A percentile compares a stretch with the other conserved stretches of the same genome.
Evolutionary conservation across 805 yeast species (phyloP).

Genomic region (Yarrowia sp.): DNA sequence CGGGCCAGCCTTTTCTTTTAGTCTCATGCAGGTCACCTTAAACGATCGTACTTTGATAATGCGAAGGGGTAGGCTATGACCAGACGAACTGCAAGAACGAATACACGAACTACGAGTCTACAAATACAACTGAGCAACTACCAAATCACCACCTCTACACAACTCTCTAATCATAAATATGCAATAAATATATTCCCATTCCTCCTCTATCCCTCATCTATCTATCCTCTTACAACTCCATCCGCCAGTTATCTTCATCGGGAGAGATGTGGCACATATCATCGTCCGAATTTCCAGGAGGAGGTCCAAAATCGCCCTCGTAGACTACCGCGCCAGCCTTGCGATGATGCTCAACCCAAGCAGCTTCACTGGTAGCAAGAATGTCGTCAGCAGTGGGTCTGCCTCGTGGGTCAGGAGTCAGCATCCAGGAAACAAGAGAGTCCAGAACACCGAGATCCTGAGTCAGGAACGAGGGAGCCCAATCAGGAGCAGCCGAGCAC

Average conservation of each 20-base stretch:
- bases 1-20: too few relatives aligned
- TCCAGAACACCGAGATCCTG: slow-evolving; percentile 78
- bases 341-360: slow-evolving; percentile 76
- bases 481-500: slow-evolving; percentile 57
- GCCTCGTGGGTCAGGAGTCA: slow-evolving; percentile 77
- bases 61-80: too few relatives aligned
- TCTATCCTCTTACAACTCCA: slow-evolving; percentile 17
- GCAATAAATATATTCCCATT: slow-evolving; percentile 31
- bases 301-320: slow-evolving; percentile 95
- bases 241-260: slow-evolving; percentile 35
- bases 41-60: too few relatives aligned
- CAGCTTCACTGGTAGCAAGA: slow-evolving; percentile 74
- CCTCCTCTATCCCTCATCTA: background rate
- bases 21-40: too few relatives aligned
- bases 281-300: slow-evolving; percentile 53
- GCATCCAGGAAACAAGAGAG: slow-evolving; percentile 83
- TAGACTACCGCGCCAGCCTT: slow-evolving; percentile 93
- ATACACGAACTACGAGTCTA: too few relatives aligned
- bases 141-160: background rate
- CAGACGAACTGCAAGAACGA: too few relatives aligned
- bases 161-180: slow-evolving; percentile 7
- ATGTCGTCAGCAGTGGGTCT: slow-evolving; percentile 83
- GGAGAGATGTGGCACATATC: slow-evolving; percentile 45
- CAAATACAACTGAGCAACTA: background rate
- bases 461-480: slow-evolving; percentile 87